Conservation (phyloP, 1,284 basidiomycete genomes). For the Papiliotrema flavescens region DNA sequence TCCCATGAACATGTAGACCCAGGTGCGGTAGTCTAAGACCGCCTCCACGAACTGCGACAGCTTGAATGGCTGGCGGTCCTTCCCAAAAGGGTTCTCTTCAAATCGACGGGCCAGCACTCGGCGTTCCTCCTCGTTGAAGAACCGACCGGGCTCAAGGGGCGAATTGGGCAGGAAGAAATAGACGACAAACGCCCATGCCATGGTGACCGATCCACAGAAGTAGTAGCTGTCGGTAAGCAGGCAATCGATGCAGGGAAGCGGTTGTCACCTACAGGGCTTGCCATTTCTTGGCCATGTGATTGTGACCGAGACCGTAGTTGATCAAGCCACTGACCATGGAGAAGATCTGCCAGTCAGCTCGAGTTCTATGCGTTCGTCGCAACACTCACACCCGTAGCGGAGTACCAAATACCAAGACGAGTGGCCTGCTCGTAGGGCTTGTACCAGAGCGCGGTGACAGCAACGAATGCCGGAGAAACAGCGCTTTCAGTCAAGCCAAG, state of each 20-base stretch:
- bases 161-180: slow-evolving; percentile 50
- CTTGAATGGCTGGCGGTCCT: slow-evolving; percentile 42
- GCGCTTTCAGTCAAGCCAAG: slow-evolving; percentile 50
- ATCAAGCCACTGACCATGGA: slow-evolving; percentile 50
- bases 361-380: not conserved
- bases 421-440: slow-evolving; percentile 47
- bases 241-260: not conserved
- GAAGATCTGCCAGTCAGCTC: slow-evolving; percentile 19
- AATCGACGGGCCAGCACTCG: slow-evolving; percentile 45
- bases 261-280: slow-evolving; percentile 47
- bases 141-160: slow-evolving; percentile 43
- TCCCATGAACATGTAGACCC: slow-evolving; percentile 49
- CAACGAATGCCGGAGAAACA: slow-evolving; percentile 53
- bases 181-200: slow-evolving; percentile 50
- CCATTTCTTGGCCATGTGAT: slow-evolving; percentile 48
- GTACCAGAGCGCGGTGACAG: slow-evolving; percentile 54
- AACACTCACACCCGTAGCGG: slow-evolving; percentile 45
- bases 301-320: slow-evolving; percentile 52
- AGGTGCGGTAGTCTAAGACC: slow-evolving; percentile 50
- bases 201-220: slow-evolving; percentile 53
- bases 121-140: slow-evolving; percentile 46
- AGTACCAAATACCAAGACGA: slow-evolving; percentile 52
- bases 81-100: slow-evolving; percentile 39
- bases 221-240: slow-evolving; percentile 33
- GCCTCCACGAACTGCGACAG: slow-evolving; percentile 49